Conservation (phyloP, 2,329 filamentous ascomycete species). For the Xylaria sp. region DNA sequence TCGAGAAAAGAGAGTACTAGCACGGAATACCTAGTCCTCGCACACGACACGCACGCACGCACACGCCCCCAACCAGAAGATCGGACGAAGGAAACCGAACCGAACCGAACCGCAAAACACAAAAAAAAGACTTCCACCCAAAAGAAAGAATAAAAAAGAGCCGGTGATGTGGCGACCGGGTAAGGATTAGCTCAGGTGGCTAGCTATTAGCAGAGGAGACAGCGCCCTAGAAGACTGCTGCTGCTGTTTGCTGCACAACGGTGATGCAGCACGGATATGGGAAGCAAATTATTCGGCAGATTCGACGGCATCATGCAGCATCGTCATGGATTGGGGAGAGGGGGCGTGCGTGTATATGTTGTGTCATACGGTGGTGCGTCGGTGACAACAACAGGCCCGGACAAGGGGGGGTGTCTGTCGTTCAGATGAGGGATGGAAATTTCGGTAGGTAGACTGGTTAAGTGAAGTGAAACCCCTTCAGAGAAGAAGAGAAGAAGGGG, state of each 20-base stretch:
- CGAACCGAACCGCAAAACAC: neutral
- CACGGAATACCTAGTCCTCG: too few relatives aligned
- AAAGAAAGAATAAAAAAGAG: slow-evolving; percentile 14
- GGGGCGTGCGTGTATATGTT: neutral
- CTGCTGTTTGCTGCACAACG: slow-evolving; percentile 24
- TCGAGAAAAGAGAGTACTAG: too few relatives aligned
- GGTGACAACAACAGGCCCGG: slow-evolving; percentile 6
- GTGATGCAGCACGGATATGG: slow-evolving; percentile 30
- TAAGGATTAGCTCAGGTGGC: slow-evolving; percentile 27
- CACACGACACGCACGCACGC: neutral
- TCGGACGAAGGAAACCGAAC: slow-evolving; percentile 15
- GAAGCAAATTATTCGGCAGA: slow-evolving; percentile 30
- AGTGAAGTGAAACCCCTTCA: too few relatives aligned
- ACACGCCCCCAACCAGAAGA: neutral
- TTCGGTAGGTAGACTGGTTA: too few relatives aligned
- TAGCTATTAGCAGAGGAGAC: too few relatives aligned
- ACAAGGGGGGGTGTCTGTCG: neutral
- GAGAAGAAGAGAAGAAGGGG: slow-evolving; percentile 9
- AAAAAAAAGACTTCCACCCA: too few relatives aligned
- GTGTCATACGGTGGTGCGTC: slow-evolving; percentile 10
- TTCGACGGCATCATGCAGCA: slow-evolving; percentile 33
- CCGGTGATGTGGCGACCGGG: slow-evolving; percentile 28
- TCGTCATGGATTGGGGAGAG: slow-evolving; percentile 12
- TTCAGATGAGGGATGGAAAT: too few relatives aligned
- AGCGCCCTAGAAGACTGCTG: slow-evolving; percentile 22